These are phyloP conservation scores for Allium cepa DNA, from an alignment of 106 monocot genomes.

Conservation along the genomic window DNA sequence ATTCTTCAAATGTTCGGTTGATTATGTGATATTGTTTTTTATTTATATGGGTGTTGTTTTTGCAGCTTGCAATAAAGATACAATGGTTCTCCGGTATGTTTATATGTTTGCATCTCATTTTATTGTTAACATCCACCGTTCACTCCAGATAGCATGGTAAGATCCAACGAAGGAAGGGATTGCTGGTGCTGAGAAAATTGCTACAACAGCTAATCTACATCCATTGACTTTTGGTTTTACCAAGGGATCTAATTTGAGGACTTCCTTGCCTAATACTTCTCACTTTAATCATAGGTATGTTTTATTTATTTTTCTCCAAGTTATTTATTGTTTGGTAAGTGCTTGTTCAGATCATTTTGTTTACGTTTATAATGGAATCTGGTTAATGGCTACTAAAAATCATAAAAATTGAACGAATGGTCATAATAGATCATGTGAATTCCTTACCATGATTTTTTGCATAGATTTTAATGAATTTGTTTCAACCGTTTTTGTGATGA, in stretches of 20 bases:
- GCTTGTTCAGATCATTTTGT: background rate
- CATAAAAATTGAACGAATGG: no score
- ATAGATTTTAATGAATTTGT: no score
- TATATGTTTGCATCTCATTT: no score
- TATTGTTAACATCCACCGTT: conserved; percentile 6
- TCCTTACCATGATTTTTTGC: no score
- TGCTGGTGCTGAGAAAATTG: conserved; percentile 19
- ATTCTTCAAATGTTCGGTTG: no score
- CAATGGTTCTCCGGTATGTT: no score
- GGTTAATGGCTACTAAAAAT: no score
- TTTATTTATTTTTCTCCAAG: background rate
- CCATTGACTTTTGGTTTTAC: conserved; percentile 20
- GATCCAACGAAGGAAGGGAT: conserved; percentile 37
- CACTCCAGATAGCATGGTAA: conserved; percentile 12
- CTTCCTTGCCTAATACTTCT: conserved; percentile 4
- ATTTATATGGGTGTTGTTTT: no score
- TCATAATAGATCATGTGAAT: no score
- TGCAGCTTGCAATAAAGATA: no score
- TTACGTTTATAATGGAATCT: no score
- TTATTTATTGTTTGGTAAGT: background rate
- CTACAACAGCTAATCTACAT: conserved; percentile 14
- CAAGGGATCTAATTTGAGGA: conserved; percentile 31
- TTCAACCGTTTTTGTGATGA: conserved; percentile 8
- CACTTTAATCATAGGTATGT: conserved; percentile 4
- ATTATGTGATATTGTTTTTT: no score